phyloP scores from a whole-genome alignment of 2,329 filamentous ascomycete genomes.

The Meredithiella fracta region DNA sequence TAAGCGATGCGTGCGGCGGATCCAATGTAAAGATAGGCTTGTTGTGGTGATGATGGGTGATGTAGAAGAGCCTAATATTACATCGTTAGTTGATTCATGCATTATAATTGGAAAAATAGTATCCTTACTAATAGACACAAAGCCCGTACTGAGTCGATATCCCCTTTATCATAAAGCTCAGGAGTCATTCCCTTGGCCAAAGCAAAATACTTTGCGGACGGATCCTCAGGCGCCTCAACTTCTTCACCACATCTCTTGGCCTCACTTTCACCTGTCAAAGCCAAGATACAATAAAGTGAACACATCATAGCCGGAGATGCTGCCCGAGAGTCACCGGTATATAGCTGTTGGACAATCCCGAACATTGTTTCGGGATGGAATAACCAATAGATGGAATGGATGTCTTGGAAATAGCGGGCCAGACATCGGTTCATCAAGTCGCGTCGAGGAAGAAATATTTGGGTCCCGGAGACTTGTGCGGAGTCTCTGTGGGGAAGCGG shows the following conservation, averaged over 20 bases:
- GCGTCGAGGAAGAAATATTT: constrained; percentile 18
- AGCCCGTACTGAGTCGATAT: constrained; percentile 18
- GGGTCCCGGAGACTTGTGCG: background rate
- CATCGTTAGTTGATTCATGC: background rate
- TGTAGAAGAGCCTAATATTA: background rate
- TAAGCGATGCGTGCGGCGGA: constrained; percentile 18
- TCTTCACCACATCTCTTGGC: constrained; percentile 12
- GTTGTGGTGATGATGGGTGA: constrained; percentile 16
- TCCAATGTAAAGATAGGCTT: constrained; percentile 19
- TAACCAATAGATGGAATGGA: constrained; percentile 20
- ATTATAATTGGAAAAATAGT: background rate
- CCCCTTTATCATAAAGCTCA: constrained; percentile 18
- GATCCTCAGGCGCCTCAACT: constrained; percentile 5
- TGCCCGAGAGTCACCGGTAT: constrained; percentile 17
- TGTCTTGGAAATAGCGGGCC: constrained; percentile 19
- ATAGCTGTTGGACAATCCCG: constrained; percentile 18
- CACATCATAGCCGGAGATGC: constrained; percentile 18
- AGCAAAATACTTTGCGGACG: constrained; percentile 16
- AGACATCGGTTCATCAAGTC: constrained; percentile 19
- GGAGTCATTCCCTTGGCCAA: constrained; percentile 18
- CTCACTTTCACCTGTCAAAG: constrained; percentile 19
- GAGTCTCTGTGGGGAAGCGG: constrained; percentile 1
- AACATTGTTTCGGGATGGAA: constrained; percentile 19
- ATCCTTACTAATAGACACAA: constrained; percentile 18
- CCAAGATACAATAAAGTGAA: constrained; percentile 18